phyloP scores from a whole-genome alignment of 2,329 filamentous ascomycete species.

The Fusarium coffeatum region DNA sequence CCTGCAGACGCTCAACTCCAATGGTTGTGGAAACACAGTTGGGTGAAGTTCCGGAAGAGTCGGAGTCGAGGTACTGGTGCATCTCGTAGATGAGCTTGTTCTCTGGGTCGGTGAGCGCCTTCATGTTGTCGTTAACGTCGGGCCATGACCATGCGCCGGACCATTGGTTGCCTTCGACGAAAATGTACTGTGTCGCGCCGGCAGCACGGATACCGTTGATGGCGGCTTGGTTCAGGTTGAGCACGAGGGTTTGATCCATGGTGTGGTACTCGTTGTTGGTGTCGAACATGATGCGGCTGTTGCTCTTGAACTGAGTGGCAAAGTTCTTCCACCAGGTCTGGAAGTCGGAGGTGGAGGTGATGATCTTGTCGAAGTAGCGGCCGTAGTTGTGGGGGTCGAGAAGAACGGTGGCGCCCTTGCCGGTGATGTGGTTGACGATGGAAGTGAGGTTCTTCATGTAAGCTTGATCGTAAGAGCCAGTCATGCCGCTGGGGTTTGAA shows the following conservation, averaged over 20 bases:
- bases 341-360: conserved; percentile 65
- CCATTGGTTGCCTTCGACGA: conserved; percentile 67
- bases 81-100: conserved; percentile 68
- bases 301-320: conserved; percentile 63
- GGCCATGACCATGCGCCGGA: conserved; percentile 63
- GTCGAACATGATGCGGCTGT: conserved; percentile 70
- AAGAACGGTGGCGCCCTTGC: conserved; percentile 62
- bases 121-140: conserved; percentile 55
- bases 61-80: conserved; percentile 69
- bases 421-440: conserved; percentile 51
- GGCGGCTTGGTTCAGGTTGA: conserved; percentile 72
- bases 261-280: conserved; percentile 76
- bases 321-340: conserved; percentile 68
- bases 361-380: conserved; percentile 64
- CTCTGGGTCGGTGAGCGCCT: conserved; percentile 59
- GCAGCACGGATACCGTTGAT: conserved; percentile 71
- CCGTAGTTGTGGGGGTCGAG: conserved; percentile 73
- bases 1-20: conserved; percentile 60
- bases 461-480: conserved; percentile 51
- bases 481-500: conserved; percentile 54
- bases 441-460: conserved; percentile 55
- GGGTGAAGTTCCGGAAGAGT: conserved; percentile 62
- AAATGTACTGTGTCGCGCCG: conserved; percentile 69
- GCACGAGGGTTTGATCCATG: conserved; percentile 69
- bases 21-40: conserved; percentile 62